Conservation (phyloP, 1,284 basidiomycete species). For the Jaminaea rosea region DNA sequence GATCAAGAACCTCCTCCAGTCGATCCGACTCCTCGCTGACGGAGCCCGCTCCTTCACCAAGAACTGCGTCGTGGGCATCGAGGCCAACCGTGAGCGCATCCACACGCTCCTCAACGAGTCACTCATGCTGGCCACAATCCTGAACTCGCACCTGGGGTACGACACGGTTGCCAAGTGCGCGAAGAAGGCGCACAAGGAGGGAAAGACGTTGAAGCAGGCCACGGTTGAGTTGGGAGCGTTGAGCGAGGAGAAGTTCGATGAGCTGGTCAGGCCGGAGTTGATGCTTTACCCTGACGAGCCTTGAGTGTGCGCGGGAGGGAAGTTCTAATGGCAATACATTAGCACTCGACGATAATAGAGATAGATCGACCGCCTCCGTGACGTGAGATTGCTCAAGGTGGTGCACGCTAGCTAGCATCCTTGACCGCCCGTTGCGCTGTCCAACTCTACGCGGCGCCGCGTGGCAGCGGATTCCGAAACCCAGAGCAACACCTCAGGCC, state of each 20-base stretch:
- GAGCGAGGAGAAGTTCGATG: constrained; percentile 85
- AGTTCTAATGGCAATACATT: too few species aligned
- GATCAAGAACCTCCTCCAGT: constrained; percentile 93
- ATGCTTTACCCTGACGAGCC: constrained; percentile 45
- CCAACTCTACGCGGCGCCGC: too few species aligned
- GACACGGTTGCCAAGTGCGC: constrained; percentile 96
- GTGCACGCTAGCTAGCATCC: too few species aligned
- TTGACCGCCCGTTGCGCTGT: too few species aligned
- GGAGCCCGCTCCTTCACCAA: constrained; percentile 74
- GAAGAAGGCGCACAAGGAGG: constrained; percentile 98
- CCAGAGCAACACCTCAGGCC: too few species aligned
- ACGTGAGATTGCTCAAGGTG: too few species aligned
- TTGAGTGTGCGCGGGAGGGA: too few species aligned
- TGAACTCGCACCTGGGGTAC: constrained; percentile 86
- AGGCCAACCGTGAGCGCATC: constrained; percentile 91
- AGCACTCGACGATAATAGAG: too few species aligned
- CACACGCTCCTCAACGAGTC: constrained; percentile 74
- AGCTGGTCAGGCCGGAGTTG: constrained; percentile 82
- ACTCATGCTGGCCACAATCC: constrained; percentile 85
- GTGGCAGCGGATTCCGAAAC: too few species aligned
- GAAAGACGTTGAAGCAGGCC: constrained; percentile 88
- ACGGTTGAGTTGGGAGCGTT: constrained; percentile 78
- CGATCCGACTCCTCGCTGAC: constrained; percentile 84
- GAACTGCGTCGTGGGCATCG: constrained; percentile 91
- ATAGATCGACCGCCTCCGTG: too few species aligned